phyloP scores from a whole-genome alignment of 2,329 filamentous ascomycete genomes.

The Xylariaceae sp. region DNA sequence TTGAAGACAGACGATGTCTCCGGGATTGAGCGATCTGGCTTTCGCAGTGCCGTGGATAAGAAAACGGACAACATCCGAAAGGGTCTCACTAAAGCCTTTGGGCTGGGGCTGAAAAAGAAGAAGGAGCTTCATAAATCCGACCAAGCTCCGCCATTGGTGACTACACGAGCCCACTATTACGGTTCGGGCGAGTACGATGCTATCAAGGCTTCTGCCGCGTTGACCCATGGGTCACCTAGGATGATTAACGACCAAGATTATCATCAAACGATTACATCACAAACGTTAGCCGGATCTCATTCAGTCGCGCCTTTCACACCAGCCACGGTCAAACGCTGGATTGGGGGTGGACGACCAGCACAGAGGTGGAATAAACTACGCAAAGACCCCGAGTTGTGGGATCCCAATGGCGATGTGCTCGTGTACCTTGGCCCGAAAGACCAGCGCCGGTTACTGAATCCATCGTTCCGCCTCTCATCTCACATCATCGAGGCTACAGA shows the following conservation, averaged over 20 bases:
- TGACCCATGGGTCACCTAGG: slow-evolving; percentile 22
- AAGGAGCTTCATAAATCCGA: slow-evolving; percentile 30
- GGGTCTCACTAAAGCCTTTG: slow-evolving; percentile 51
- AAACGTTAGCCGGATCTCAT: slow-evolving; percentile 44
- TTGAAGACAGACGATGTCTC: slow-evolving; percentile 49
- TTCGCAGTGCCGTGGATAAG: slow-evolving; percentile 51
- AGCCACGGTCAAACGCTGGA: slow-evolving; percentile 50
- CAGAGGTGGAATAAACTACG: slow-evolving; percentile 55
- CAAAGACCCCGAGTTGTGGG: slow-evolving; percentile 59
- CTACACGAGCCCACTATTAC: slow-evolving; percentile 32
- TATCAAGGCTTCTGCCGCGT: slow-evolving; percentile 25
- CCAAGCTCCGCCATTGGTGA: slow-evolving; percentile 38
- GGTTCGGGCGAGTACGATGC: slow-evolving; percentile 23
- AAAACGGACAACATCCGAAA: slow-evolving; percentile 53
- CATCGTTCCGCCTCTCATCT: slow-evolving; percentile 55
- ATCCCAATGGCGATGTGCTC: slow-evolving; percentile 56
- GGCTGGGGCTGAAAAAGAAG: slow-evolving; percentile 47
- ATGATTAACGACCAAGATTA: slow-evolving; percentile 26
- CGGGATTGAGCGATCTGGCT: slow-evolving; percentile 52
- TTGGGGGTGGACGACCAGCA: slow-evolving; percentile 46
- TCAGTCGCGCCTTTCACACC: slow-evolving; percentile 37
- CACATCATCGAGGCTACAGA: slow-evolving; percentile 56
- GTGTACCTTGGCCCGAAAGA: slow-evolving; percentile 50
- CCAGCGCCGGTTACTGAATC: slow-evolving; percentile 43
- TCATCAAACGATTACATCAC: slow-evolving; percentile 29